phyloP scores from a whole-genome alignment of 768 basidiomycete genomes.

The Suillus clintonianus region DNA sequence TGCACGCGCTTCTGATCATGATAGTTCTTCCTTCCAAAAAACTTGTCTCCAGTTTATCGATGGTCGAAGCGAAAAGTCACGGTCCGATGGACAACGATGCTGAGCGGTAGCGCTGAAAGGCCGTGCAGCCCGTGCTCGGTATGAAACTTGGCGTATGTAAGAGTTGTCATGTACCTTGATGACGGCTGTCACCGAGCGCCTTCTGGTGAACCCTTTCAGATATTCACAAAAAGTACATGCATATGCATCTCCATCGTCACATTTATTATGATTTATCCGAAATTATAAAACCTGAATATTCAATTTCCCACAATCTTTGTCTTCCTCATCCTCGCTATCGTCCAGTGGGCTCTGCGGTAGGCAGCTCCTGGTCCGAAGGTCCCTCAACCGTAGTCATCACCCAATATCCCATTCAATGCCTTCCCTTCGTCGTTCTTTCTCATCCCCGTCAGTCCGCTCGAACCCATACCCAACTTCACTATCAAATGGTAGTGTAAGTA shows the following conservation, averaged over 20 bases:
- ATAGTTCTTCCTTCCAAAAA: no score
- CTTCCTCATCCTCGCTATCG: constrained; percentile 30
- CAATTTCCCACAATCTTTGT: constrained; percentile 35
- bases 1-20: background rate
- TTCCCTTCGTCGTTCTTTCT: constrained; percentile 78
- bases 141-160: no score
- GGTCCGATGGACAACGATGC: no score
- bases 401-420: constrained; percentile 45
- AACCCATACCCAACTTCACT: constrained; percentile 60
- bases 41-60: no score
- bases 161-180: constrained; percentile 7
- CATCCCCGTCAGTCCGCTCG: constrained; percentile 67
- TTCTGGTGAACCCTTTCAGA: constrained; percentile 7
- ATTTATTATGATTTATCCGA: constrained; percentile 21
- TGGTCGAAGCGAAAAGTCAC: background rate
- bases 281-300: constrained; percentile 47
- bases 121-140: no score
- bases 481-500: constrained; percentile 34
- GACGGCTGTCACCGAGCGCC: constrained; percentile 4
- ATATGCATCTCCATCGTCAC: constrained; percentile 14
- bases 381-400: constrained; percentile 9
- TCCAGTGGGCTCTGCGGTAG: constrained; percentile 48
- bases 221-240: constrained; percentile 5
- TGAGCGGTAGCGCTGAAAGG: no score
- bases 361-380: constrained; percentile 42